A percentile compares a stretch with the other conserved stretches of the same genome.
Conservation (phyloP, 805 yeast genomes). For the Hanseniaspora mollemarum region DNA sequence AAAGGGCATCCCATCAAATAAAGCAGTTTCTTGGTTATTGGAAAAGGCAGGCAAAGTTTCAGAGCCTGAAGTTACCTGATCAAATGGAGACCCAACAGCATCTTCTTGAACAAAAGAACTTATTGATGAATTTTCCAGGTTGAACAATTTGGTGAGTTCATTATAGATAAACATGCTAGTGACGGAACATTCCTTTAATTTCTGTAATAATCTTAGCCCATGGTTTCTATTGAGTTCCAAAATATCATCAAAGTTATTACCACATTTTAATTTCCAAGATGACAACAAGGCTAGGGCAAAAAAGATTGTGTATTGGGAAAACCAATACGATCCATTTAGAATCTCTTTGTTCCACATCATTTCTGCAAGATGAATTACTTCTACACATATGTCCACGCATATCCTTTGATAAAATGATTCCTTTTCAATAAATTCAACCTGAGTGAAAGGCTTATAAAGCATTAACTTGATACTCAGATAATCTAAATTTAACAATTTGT, state of each 20-base stretch:
- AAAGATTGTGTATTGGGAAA: constrained; percentile 77
- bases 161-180: constrained; percentile 14
- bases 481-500: constrained; percentile 58
- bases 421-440: constrained; percentile 44
- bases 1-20: not conserved
- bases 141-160: constrained; percentile 6
- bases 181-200: constrained; percentile 8
- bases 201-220: constrained; percentile 17
- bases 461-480: constrained; percentile 69
- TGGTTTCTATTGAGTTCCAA: constrained; percentile 34
- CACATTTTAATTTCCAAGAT: constrained; percentile 32
- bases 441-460: constrained; percentile 80
- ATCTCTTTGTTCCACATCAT: constrained; percentile 64
- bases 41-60: not conserved
- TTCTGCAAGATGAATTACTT: constrained; percentile 68
- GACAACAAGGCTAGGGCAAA: constrained; percentile 80
- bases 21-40: not conserved
- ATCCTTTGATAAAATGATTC: constrained; percentile 66
- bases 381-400: constrained; percentile 73
- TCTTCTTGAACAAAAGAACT: not conserved
- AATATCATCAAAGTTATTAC: constrained; percentile 31
- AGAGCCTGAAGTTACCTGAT: not conserved
- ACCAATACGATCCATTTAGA: constrained; percentile 82
- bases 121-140: not conserved
- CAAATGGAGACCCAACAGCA: not conserved